These are phyloP conservation scores for Crucihimalaya himalaica DNA, from an alignment of 345 rosid genomes.

Conservation along the genomic window DNA sequence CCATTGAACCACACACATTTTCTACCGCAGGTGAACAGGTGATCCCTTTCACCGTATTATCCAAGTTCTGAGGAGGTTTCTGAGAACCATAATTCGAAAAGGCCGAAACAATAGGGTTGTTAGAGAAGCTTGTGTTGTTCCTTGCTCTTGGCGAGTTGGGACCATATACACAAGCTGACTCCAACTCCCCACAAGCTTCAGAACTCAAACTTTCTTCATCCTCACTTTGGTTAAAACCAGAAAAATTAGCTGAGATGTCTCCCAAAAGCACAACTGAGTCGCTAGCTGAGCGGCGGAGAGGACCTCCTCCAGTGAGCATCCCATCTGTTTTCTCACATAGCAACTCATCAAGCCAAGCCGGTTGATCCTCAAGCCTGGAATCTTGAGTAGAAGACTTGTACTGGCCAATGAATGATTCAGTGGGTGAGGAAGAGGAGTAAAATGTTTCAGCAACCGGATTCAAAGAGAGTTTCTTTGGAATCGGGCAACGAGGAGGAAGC, in stretches of 20 bases:
- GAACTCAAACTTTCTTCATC: slow-evolving; percentile 42
- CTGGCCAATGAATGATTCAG: slow-evolving; percentile 38
- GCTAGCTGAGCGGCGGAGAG: slow-evolving; percentile 70
- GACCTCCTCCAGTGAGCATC: slow-evolving; percentile 43
- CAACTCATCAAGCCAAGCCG: slow-evolving; percentile 69
- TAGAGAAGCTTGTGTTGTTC: slow-evolving; percentile 48
- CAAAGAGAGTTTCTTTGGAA: slow-evolving; percentile 52
- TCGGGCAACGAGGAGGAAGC: slow-evolving; percentile 75
- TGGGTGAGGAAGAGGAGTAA: slow-evolving; percentile 39
- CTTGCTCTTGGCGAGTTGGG: slow-evolving; percentile 77
- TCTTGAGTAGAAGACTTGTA: slow-evolving; percentile 53
- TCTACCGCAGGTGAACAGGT: slow-evolving; percentile 27
- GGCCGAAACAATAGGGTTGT: slow-evolving; percentile 61
- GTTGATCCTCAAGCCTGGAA: slow-evolving; percentile 57
- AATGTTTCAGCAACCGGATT: slow-evolving; percentile 36
- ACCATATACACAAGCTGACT: slow-evolving; percentile 67
- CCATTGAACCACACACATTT: slow-evolving; percentile 33
- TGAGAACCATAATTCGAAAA: slow-evolving; percentile 55
- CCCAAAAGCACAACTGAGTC: slow-evolving; percentile 64
- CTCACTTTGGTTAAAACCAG: slow-evolving; percentile 42
- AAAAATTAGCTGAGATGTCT: slow-evolving; percentile 46
- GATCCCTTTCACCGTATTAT: slow-evolving; percentile 47
- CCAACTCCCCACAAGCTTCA: slow-evolving; percentile 50
- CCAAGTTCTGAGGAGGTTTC: slow-evolving; percentile 47
- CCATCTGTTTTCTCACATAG: slow-evolving; percentile 44